Percentiles rank a stretch among this genome's conserved stretches.
These are phyloP conservation scores for Rhizopogon vulgaris DNA, from an alignment of 768 basidiomycete genomes.

Conservation along the genomic window DNA sequence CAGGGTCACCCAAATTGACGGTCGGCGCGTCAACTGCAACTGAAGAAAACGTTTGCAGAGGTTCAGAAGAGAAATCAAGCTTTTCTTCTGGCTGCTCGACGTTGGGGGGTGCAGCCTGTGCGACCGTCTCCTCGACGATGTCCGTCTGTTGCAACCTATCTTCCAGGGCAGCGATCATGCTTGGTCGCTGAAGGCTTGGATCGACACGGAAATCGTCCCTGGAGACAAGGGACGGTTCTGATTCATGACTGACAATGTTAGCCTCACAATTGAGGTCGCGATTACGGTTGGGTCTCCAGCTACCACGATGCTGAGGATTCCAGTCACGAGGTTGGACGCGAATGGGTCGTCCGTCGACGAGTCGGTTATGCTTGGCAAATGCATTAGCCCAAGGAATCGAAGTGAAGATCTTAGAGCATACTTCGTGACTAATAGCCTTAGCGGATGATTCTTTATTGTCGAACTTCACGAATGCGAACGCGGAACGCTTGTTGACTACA, in stretches of 20 bases:
- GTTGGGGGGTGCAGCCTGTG: background rate
- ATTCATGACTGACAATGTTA: slow-evolving; percentile 21
- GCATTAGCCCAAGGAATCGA: slow-evolving; percentile 2
- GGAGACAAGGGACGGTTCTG: slow-evolving; percentile 12
- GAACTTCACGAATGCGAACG: slow-evolving; percentile 77
- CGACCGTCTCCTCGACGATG: slow-evolving; percentile 4
- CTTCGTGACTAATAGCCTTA: slow-evolving; percentile 64
- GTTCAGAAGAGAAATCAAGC: background rate
- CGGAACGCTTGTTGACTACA: slow-evolving; percentile 56
- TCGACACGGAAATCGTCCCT: slow-evolving; percentile 10
- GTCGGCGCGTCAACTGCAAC: background rate
- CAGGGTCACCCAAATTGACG: slow-evolving; percentile 18
- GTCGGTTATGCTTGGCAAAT: slow-evolving; percentile 57
- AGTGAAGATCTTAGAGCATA: slow-evolving; percentile 17
- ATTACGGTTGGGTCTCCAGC: slow-evolving; percentile 29
- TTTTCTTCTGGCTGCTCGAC: background rate
- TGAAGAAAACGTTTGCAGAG: background rate
- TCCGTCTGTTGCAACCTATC: slow-evolving; percentile 8
- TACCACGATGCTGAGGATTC: slow-evolving; percentile 45
- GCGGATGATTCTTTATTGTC: slow-evolving; percentile 55
- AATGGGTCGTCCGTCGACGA: slow-evolving; percentile 64
- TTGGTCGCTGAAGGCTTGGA: slow-evolving; percentile 5
- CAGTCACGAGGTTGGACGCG: slow-evolving; percentile 72
- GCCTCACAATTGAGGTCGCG: slow-evolving; percentile 35
- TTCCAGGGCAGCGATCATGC: slow-evolving; percentile 5